These are phyloP conservation scores for Aeschynomene evenia DNA, from an alignment of 306 rosid species.

Conservation along the genomic window DNA sequence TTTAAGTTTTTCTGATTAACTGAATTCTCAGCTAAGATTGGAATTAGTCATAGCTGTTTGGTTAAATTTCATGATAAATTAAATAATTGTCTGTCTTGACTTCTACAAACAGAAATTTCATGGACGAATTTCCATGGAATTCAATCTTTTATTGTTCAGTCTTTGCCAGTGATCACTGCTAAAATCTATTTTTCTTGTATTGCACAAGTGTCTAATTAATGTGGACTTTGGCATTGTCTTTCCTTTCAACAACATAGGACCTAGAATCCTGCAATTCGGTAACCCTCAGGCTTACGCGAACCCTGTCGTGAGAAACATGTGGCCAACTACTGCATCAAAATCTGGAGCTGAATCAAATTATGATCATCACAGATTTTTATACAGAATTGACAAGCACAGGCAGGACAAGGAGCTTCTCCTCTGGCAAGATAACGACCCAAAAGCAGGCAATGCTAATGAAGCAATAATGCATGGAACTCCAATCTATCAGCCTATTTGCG, in stretches of 20 bases:
- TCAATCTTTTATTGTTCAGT: background rate
- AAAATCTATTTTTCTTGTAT: background rate
- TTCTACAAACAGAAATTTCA: background rate
- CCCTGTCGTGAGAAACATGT: slow-evolving; percentile 44
- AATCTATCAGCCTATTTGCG: slow-evolving; percentile 15
- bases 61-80: background rate
- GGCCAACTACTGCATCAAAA: slow-evolving; percentile 54
- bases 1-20: background rate
- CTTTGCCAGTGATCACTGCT: slow-evolving; percentile 1
- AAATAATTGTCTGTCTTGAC: slow-evolving; percentile 8
- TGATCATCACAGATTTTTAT: slow-evolving; percentile 35
- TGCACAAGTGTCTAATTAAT: slow-evolving; percentile 4
- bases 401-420: slow-evolving; percentile 47
- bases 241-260: slow-evolving; percentile 50
- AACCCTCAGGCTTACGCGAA: slow-evolving; percentile 56
- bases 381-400: slow-evolving; percentile 35
- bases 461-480: slow-evolving; percentile 40
- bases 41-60: background rate
- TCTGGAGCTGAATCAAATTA: slow-evolving; percentile 46
- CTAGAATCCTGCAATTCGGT: slow-evolving; percentile 75
- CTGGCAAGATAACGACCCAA: slow-evolving; percentile 44
- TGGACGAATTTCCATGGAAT: slow-evolving; percentile 17
- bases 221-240: slow-evolving; percentile 13
- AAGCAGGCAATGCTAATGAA: slow-evolving; percentile 25
- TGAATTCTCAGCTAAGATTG: background rate